phyloP scores from a whole-genome alignment of 2,329 filamentous ascomycete species.

The Phoma sp. region DNA sequence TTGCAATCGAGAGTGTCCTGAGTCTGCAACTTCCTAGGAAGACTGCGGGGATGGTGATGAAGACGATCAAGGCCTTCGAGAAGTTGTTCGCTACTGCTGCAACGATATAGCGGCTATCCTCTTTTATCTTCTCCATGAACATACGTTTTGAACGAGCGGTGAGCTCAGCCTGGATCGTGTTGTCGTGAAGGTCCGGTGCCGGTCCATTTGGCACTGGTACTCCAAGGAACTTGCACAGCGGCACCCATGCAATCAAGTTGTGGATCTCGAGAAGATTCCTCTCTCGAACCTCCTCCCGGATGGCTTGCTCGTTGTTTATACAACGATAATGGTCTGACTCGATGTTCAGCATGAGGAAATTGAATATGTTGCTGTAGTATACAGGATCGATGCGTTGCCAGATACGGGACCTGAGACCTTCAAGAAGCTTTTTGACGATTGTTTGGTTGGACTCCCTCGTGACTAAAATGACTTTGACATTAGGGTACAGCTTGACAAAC shows the following conservation, averaged over 20 bases:
- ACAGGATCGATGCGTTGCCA: conserved; percentile 5
- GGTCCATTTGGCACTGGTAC: conserved; percentile 27
- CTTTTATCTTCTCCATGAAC: neutral
- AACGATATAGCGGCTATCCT: neutral
- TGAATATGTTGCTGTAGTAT: conserved; percentile 1
- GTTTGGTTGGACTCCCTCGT: neutral
- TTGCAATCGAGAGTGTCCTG: neutral
- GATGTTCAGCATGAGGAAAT: neutral
- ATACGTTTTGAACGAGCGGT: neutral
- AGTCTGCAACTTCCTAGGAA: neutral
- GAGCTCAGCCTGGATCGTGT: neutral
- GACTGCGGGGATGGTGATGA: neutral
- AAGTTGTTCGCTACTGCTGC: neutral
- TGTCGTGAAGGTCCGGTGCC: conserved; percentile 29
- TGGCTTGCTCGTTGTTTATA: conserved; percentile 13
- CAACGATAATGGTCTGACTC: neutral
- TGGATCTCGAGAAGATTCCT: conserved; percentile 38
- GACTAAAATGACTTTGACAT: conserved; percentile 30
- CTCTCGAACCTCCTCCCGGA: conserved; percentile 27
- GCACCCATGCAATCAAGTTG: conserved; percentile 37
- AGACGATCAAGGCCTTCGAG: neutral
- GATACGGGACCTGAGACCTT: neutral
- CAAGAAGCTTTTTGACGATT: neutral
- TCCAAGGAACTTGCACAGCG: conserved; percentile 39
- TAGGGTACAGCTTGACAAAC: conserved; percentile 24